These are phyloP conservation scores for Sporothrix euskadiensis DNA, from an alignment of 2,329 filamentous ascomycete genomes.

Conservation along the genomic window DNA sequence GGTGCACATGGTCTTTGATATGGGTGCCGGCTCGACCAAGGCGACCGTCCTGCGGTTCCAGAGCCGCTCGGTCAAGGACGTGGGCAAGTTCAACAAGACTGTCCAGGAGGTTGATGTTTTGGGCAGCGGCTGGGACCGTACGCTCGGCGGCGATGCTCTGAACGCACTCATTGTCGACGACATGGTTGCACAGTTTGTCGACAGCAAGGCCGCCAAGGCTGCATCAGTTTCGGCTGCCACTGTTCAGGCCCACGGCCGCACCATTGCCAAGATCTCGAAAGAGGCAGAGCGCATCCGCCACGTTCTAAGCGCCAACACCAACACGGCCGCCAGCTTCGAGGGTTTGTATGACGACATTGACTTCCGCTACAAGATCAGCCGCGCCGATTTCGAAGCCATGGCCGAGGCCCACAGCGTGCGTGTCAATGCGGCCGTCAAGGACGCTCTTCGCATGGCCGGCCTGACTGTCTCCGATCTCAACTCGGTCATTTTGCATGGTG, in stretches of 20 bases:
- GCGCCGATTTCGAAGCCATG: slow-evolving; percentile 78
- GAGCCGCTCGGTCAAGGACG: slow-evolving; percentile 82
- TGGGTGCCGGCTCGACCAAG: slow-evolving; percentile 93
- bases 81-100: slow-evolving; percentile 93
- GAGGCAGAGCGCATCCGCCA: slow-evolving; percentile 86
- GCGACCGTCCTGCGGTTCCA: slow-evolving; percentile 90
- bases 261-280: slow-evolving; percentile 88
- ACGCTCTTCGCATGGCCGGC: slow-evolving; percentile 72
- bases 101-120: slow-evolving; percentile 91
- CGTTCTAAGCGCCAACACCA: slow-evolving; percentile 87
- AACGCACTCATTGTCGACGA: slow-evolving; percentile 88
- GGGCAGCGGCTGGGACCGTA: slow-evolving; percentile 84
- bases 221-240: slow-evolving; percentile 61
- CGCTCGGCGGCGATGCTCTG: slow-evolving; percentile 83
- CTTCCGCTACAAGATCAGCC: slow-evolving; percentile 85
- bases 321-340: slow-evolving; percentile 80
- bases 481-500: slow-evolving; percentile 91
- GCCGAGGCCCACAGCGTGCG: slow-evolving; percentile 67
- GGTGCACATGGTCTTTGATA: slow-evolving; percentile 91
- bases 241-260: slow-evolving; percentile 74
- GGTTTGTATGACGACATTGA: slow-evolving; percentile 88
- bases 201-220: slow-evolving; percentile 67
- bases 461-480: slow-evolving; percentile 75
- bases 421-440: slow-evolving; percentile 67
- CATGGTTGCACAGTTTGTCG: slow-evolving; percentile 78